Percentiles rank a stretch among this genome's conserved stretches.
These are phyloP conservation scores for Lentithecium fluviatile DNA, from an alignment of 495 filamentous ascomycete genomes.

Conservation along the genomic window DNA sequence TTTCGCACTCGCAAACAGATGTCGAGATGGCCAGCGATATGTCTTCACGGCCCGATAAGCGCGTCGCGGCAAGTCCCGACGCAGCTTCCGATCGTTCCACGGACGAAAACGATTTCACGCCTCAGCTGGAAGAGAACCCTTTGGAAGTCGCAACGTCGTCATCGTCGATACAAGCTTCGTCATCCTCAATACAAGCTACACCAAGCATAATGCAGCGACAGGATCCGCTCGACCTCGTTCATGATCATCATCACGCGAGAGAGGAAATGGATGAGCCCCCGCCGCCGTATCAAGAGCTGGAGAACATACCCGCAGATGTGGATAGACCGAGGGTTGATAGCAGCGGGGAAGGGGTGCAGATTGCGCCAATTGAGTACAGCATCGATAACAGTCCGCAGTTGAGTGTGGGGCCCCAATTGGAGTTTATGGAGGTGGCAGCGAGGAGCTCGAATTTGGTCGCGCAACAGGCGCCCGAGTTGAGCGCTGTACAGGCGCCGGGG, in stretches of 20 bases:
- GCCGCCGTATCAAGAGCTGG: slow-evolving; percentile 26
- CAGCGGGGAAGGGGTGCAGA: no score
- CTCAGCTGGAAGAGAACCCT: slow-evolving; percentile 16
- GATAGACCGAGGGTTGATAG: no score
- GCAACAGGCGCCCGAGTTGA: background rate
- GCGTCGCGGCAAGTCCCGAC: slow-evolving; percentile 16
- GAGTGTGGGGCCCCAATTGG: background rate
- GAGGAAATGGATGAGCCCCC: slow-evolving; percentile 22
- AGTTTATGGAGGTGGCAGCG: slow-evolving; percentile 17
- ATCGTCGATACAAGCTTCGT: background rate
- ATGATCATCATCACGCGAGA: background rate
- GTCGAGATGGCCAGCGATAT: no score
- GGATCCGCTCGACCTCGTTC: background rate
- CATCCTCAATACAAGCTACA: background rate
- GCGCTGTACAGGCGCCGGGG: slow-evolving; percentile 1
- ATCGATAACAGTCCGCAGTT: slow-evolving; percentile 30
- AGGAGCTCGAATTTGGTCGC: slow-evolving; percentile 7
- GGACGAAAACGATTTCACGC: slow-evolving; percentile 11
- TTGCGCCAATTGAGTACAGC: slow-evolving; percentile 28
- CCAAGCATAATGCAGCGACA: slow-evolving; percentile 1
- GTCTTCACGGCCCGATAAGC: no score
- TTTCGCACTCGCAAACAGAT: no score
- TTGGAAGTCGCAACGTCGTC: slow-evolving; percentile 14
- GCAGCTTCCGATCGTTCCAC: slow-evolving; percentile 13
- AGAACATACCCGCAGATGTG: no score